Evolutionary conservation across 352 stramenopile genomes (phyloP).

Genomic region (Nothophytophthora sp.): DNA sequence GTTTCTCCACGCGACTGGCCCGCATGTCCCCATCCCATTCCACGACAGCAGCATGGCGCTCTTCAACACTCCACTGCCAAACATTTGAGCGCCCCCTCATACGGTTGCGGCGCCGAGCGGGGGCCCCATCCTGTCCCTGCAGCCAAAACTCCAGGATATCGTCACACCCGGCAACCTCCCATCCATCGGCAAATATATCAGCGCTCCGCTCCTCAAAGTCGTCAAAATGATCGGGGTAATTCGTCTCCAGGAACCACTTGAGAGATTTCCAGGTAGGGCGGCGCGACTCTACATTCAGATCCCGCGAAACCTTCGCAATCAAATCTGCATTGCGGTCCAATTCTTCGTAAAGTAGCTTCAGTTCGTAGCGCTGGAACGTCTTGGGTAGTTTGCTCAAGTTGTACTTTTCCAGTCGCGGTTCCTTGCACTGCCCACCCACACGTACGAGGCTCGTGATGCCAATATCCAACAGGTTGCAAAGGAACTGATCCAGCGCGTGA

Average conservation of each 20-base stretch:
- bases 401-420: slow-evolving; percentile 34
- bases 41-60: slow-evolving; percentile 22
- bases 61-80: slow-evolving; percentile 29
- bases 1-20: slow-evolving; percentile 14
- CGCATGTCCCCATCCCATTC: slow-evolving; percentile 23
- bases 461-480: slow-evolving; percentile 75
- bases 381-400: slow-evolving; percentile 34
- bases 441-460: slow-evolving; percentile 61
- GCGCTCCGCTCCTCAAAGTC: slow-evolving; percentile 26
- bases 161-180: slow-evolving; percentile 30
- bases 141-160: slow-evolving; percentile 48
- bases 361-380: slow-evolving; percentile 22
- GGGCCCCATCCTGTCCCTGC: slow-evolving; percentile 18
- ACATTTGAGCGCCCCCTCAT: slow-evolving; percentile 16
- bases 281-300: slow-evolving; percentile 11
- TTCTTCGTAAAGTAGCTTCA: slow-evolving; percentile 31
- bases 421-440: slow-evolving; percentile 78
- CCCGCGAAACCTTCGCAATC: slow-evolving; percentile 10
- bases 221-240: slow-evolving; percentile 29
- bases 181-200: slow-evolving; percentile 26
- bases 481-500: slow-evolving; percentile 90
- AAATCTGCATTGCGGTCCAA: slow-evolving; percentile 28
- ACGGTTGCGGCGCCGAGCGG: slow-evolving; percentile 1
- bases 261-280: slow-evolving; percentile 30
- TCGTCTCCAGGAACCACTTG: slow-evolving; percentile 33